Evolutionary conservation across 164 flowering plant species (phyloP).

Genomic region (Liquidambar formosana): DNA sequence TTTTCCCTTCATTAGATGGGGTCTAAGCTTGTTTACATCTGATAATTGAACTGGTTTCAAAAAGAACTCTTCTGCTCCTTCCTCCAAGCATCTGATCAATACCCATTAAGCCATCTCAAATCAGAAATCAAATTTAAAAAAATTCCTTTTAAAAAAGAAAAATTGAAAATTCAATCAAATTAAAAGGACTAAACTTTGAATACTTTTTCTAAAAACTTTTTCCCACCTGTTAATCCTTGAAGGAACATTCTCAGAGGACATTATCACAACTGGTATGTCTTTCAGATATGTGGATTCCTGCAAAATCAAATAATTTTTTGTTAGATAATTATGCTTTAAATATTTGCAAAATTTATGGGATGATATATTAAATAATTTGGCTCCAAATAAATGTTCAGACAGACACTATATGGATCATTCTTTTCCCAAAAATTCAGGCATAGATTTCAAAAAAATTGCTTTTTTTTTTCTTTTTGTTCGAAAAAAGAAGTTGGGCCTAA

Average conservation of each 20-base stretch:
- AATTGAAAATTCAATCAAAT: not conserved
- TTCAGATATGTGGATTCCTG: constrained; percentile 44
- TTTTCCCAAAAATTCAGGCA: too few species aligned
- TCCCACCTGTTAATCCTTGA: constrained; percentile 46
- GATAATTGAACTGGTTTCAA: constrained; percentile 60
- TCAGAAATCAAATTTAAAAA: constrained; percentile 1
- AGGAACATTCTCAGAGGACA: constrained; percentile 61
- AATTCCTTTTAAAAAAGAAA: not conserved
- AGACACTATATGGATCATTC: too few species aligned
- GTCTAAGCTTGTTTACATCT: constrained; percentile 58
- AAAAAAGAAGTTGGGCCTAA: too few species aligned
- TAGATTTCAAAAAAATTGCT: too few species aligned
- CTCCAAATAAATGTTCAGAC: not conserved
- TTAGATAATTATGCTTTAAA: not conserved
- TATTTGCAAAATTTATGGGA: not conserved
- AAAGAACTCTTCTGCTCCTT: constrained; percentile 77
- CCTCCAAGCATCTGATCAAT: constrained; percentile 54
- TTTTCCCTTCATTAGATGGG: constrained; percentile 44
- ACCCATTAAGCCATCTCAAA: constrained; percentile 1
- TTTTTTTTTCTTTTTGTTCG: too few species aligned
- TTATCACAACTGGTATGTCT: constrained; percentile 58
- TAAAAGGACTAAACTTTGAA: too few species aligned
- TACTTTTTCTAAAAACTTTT: not conserved
- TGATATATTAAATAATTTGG: not conserved
- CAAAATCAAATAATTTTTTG: constrained; percentile 10